A percentile compares a stretch with the other conserved stretches of the same genome.
Conservation (phyloP, 257 asterid species). For the Haberlea rhodopensis region DNA sequence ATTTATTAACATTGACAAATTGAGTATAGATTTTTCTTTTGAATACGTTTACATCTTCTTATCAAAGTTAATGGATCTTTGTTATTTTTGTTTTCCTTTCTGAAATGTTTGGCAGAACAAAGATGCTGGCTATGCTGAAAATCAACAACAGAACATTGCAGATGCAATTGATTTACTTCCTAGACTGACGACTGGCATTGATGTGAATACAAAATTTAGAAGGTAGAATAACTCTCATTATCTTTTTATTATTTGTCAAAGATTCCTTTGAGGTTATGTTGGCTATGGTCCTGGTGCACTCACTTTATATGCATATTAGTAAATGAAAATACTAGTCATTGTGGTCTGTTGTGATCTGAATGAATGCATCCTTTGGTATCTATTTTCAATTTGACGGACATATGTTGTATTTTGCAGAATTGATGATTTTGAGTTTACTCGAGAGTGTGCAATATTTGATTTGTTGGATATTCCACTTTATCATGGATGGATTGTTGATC, state of each 20-base stretch:
- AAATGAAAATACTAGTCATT: background rate
- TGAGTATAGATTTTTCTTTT: slow-evolving; percentile 4
- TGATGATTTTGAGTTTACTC: slow-evolving; percentile 94
- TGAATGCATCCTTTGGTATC: slow-evolving; percentile 3
- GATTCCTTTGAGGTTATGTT: slow-evolving; percentile 6
- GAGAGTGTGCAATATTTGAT: slow-evolving; percentile 96
- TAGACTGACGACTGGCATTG: slow-evolving; percentile 93
- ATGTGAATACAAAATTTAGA: slow-evolving; percentile 80
- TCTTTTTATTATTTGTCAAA: slow-evolving; percentile 19
- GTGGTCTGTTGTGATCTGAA: slow-evolving; percentile 15
- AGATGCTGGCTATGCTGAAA: slow-evolving; percentile 72
- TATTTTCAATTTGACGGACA: slow-evolving; percentile 24
- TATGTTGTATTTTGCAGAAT: slow-evolving; percentile 50
- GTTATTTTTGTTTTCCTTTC: slow-evolving; percentile 24
- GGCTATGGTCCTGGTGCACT: slow-evolving; percentile 8
- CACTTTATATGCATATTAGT: background rate
- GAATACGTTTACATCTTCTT: background rate
- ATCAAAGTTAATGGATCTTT: slow-evolving; percentile 14
- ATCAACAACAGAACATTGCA: slow-evolving; percentile 84
- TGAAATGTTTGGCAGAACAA: slow-evolving; percentile 52
- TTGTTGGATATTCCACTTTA: slow-evolving; percentile 92
- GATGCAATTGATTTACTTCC: slow-evolving; percentile 98
- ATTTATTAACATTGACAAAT: background rate
- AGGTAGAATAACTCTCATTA: slow-evolving; percentile 44
- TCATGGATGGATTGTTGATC: slow-evolving; percentile 99